Percentiles rank a stretch among this genome's conserved stretches.
These are phyloP conservation scores for Astrothelium macrocarpum DNA, from an alignment of 495 filamentous ascomycete genomes.

Conservation along the genomic window DNA sequence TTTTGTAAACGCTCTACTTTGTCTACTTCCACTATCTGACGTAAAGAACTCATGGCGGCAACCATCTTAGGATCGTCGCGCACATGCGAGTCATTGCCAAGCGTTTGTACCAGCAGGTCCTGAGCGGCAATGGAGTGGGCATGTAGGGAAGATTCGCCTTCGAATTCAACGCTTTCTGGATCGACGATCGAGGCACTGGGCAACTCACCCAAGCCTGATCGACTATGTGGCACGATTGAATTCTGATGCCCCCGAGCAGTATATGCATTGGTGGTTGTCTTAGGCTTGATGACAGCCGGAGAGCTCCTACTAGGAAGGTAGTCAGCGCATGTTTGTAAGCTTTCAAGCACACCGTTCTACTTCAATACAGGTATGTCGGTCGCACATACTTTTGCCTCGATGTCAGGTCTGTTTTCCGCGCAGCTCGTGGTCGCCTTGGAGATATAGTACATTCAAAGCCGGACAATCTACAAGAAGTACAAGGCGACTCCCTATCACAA, in stretches of 20 bases:
- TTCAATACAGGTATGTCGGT: background rate
- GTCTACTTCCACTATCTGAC: conserved; percentile 5
- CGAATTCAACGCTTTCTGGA: conserved; percentile 1
- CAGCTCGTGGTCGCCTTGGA: background rate
- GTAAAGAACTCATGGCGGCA: background rate
- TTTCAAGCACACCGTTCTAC: background rate
- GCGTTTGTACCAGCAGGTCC: conserved; percentile 1
- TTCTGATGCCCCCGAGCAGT: background rate
- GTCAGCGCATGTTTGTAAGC: background rate
- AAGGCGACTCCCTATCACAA: conserved; percentile 5
- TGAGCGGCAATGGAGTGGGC: background rate
- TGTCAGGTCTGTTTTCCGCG: background rate
- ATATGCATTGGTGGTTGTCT: background rate
- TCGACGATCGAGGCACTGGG: background rate
- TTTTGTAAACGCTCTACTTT: background rate
- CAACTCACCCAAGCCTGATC: background rate
- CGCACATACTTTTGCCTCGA: conserved; percentile 2
- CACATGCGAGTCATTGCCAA: conserved; percentile 1
- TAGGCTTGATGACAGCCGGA: background rate
- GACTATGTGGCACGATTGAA: background rate
- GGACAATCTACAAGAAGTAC: background rate
- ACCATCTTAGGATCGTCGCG: conserved; percentile 2
- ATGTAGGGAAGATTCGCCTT: conserved; percentile 1
- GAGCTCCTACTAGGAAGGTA: background rate
- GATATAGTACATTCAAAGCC: background rate